Evolutionary conservation across 1,284 basidiomycete species (phyloP).

Genomic region (Malassezia vespertilionis): DNA sequence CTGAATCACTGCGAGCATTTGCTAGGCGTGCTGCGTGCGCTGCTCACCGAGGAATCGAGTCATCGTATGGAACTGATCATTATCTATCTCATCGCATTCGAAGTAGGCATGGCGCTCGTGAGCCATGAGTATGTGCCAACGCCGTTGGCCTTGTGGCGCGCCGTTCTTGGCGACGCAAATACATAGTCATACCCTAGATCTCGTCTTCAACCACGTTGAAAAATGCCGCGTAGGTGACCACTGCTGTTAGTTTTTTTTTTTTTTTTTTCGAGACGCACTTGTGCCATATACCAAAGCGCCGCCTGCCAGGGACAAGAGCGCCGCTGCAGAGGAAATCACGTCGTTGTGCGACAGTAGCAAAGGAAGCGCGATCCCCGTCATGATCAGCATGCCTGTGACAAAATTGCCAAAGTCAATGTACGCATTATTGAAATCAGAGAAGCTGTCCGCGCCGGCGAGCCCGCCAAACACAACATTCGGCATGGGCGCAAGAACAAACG

Average conservation of each 20-base stretch:
- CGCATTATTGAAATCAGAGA: slow-evolving; percentile 53
- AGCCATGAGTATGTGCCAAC: slow-evolving; percentile 34
- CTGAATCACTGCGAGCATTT: slow-evolving; percentile 43
- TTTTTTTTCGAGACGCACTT: slow-evolving; percentile 55
- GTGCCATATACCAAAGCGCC: slow-evolving; percentile 92
- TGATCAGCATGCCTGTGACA: slow-evolving; percentile 76
- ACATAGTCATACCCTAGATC: slow-evolving; percentile 27
- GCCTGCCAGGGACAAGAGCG: slow-evolving; percentile 84
- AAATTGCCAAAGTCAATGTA: slow-evolving; percentile 83
- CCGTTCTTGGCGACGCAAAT: background rate
- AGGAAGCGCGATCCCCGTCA: slow-evolving; percentile 81
- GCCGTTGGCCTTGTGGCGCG: slow-evolving; percentile 13
- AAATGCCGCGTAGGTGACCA: slow-evolving; percentile 19
- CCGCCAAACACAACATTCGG: slow-evolving; percentile 69
- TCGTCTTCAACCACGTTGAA: slow-evolving; percentile 47
- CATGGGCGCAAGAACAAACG: slow-evolving; percentile 85
- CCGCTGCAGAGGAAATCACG: slow-evolving; percentile 72
- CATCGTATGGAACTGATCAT: slow-evolving; percentile 45
- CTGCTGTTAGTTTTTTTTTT: slow-evolving; percentile 5
- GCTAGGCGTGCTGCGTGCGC: slow-evolving; percentile 35
- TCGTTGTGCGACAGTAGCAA: slow-evolving; percentile 83
- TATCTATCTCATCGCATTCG: slow-evolving; percentile 37
- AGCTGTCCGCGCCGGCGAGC: slow-evolving; percentile 53
- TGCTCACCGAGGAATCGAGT: slow-evolving; percentile 38
- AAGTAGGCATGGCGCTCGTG: slow-evolving; percentile 29